phyloP scores from a whole-genome alignment of 805 yeast genomes.

The Cyberlindnera mycetangii region DNA sequence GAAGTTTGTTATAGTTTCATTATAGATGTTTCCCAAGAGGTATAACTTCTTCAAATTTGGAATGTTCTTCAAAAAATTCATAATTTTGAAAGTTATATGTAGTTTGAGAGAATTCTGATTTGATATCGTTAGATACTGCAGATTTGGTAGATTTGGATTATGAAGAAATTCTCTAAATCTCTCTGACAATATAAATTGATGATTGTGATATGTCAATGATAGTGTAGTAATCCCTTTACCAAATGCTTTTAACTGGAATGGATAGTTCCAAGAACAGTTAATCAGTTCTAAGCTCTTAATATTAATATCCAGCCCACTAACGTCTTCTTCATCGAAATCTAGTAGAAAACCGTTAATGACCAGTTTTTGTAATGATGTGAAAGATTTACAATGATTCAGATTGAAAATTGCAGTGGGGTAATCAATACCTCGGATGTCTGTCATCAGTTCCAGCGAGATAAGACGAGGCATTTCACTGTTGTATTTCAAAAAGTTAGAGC shows the following conservation, averaged over 20 bases:
- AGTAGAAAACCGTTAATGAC: conserved; percentile 38
- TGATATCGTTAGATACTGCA: conserved; percentile 28
- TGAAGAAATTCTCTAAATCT: conserved; percentile 32
- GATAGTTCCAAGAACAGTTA: conserved; percentile 58
- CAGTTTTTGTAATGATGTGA: conserved; percentile 34
- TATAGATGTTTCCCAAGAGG: conserved; percentile 32
- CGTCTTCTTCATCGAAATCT: conserved; percentile 38
- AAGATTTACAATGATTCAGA: conserved; percentile 41
- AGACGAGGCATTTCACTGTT: conserved; percentile 18
- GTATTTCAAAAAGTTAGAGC: conserved; percentile 36
- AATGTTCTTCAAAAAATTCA: conserved; percentile 32
- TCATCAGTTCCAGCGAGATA: conserved; percentile 21
- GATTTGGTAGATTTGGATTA: conserved; percentile 28
- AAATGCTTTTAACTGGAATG: conserved; percentile 40
- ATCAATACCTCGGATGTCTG: too few relatives aligned
- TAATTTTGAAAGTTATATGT: conserved; percentile 32
- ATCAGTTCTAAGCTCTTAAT: conserved; percentile 30
- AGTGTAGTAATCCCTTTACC: conserved; percentile 27
- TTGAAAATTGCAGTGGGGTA: conserved; percentile 37
- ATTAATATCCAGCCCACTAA: conserved; percentile 19
- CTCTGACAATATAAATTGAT: conserved; percentile 35
- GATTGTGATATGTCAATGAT: conserved; percentile 28
- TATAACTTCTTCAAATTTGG: conserved; percentile 30
- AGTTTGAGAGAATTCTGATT: conserved; percentile 29
- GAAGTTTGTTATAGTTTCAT: conserved; percentile 32